Base-by-base conservation (phyloP, 257 asterid species). In the Capsicum chinense region DNA sequence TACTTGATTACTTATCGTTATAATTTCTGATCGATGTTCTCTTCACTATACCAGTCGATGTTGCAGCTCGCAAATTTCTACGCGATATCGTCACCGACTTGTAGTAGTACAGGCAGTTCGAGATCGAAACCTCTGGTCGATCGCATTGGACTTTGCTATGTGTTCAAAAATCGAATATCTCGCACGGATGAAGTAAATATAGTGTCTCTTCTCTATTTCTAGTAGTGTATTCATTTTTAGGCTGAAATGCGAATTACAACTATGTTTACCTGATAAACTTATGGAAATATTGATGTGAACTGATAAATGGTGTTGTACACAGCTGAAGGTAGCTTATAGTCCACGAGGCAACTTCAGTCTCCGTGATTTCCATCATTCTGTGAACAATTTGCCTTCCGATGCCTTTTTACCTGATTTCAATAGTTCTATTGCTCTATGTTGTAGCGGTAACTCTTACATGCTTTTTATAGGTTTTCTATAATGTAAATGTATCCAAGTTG, bases 301-400 rank as follows among this genome's bases (percentile, higher is more conserved):
- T 85, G 92, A 58, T 81, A 71, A 56, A 17, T 82, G 70, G 78
- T 81, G 76, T 87, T 76, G 74, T 89, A 58, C 78, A 79, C 95
- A 95, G 99, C 90, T 94, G 90, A 94, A 90, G 95, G 89, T 92
- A 85, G 99, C 94, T 70, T 96, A 94, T 91, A 91, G 92, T 85
- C 95, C 99, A 62, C 92, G 89, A 47, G 96, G 93, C 85, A 89
- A 89, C 93, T 96, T 94, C 93, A 91, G 80, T 88, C 92, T 96
- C 69, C 99, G 97, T 44, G 97, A 92, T 87, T 92, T 96, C 88
- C 98, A 96, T 84, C 97, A 90, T 90, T 95, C 98, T 44, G 88
- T 95, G 91, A 93, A 90, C 87, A 91, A 82, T 90, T 63, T 96
- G 84, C 99, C 99, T 33, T 79, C 88, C 56, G 97, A 96, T 88